Conservation (phyloP, 2,329 filamentous ascomycete genomes). For the Hypoxylon rubiginosum region DNA sequence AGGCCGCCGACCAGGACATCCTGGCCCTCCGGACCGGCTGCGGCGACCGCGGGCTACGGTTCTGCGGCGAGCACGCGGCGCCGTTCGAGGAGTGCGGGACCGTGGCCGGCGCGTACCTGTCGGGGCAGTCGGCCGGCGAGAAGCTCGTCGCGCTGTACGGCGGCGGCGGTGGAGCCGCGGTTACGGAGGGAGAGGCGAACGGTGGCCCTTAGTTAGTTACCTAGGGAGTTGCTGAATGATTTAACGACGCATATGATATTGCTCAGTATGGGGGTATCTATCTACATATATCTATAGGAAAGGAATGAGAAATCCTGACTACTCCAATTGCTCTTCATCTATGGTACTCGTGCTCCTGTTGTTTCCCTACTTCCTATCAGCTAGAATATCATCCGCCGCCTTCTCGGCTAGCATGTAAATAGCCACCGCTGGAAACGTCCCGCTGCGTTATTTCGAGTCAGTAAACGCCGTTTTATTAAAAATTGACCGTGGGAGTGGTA, state of each 20-base stretch:
- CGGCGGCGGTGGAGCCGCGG: not conserved
- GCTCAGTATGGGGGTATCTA: conserved; percentile 4
- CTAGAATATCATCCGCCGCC: conserved; percentile 48
- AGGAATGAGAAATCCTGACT: not conserved
- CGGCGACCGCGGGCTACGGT: conserved; percentile 71
- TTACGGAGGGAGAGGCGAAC: not conserved
- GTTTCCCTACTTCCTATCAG: conserved; percentile 8
- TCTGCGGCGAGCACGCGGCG: conserved; percentile 76
- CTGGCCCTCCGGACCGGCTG: conserved; percentile 60
- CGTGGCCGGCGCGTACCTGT: conserved; percentile 39
- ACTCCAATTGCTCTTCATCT: not conserved
- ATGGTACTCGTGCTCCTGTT: not conserved
- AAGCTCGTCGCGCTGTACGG: conserved; percentile 29
- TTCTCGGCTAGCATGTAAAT: conserved; percentile 50
- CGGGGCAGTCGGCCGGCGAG: conserved; percentile 30
- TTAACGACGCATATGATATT: not conserved
- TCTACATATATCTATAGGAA: conserved; percentile 1
- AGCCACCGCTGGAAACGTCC: conserved; percentile 48
- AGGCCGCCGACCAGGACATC: conserved; percentile 66
- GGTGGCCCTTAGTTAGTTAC: not conserved
- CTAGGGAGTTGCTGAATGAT: too few relatives aligned
- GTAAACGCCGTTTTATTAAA: not conserved
- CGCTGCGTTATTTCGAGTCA: conserved; percentile 23
- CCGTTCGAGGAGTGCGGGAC: conserved; percentile 65
- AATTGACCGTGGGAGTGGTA: not conserved